Base-by-base conservation (phyloP, 352 stramenopile species). In the Phytopythium montanum region DNA sequence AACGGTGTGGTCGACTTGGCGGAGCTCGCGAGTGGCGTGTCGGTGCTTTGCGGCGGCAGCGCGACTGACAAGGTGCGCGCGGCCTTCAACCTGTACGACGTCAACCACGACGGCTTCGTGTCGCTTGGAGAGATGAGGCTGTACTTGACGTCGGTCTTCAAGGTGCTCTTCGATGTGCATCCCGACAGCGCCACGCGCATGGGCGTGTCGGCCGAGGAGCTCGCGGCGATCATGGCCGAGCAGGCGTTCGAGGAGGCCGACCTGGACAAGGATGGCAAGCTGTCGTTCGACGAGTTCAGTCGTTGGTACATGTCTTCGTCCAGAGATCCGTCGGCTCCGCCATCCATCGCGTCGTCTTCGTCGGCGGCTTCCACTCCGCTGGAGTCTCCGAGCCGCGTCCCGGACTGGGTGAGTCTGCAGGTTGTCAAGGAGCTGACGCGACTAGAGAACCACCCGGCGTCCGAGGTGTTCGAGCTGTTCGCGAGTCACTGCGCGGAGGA, bases 381-480 rank as follows among this genome's bases (percentile, higher is more conserved):
- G 2, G 7, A 9, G n/a, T 48, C 34, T 26, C 57, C 73, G 42
- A 66, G 44, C 18, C 65, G 71, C 23, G 62, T 80, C 1, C 69
- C 68, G 9, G 70, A 90, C 13, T 92, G 83, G 81, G 74, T 95
- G 39, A 90, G 69, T 66, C 63, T 96, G 21, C 61, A 90, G 55
- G 69, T 88, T 13, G 85, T 95, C 25, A 90, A 91, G 58, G 69
- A 93, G 65, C 90, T 95, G 70, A 96, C 87, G 1, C 83, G 90
- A 34, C 52, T 95, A 41, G 80, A 91, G 28, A 88, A 92, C 58
- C 91, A 90, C 60, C 71, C 84, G 5, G 81, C 87, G 0, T 74
- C 87, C 29, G 85, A 94, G 64, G 85, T 96, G 18, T 96, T 96
- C 61, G 86, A 92, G 60, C 75, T 94, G 10, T 93, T 96, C 69